Percentiles rank a stretch among this genome's conserved stretches.
These are phyloP conservation scores for Tricharina praecox DNA, from an alignment of 495 filamentous ascomycete species.

Conservation along the genomic window DNA sequence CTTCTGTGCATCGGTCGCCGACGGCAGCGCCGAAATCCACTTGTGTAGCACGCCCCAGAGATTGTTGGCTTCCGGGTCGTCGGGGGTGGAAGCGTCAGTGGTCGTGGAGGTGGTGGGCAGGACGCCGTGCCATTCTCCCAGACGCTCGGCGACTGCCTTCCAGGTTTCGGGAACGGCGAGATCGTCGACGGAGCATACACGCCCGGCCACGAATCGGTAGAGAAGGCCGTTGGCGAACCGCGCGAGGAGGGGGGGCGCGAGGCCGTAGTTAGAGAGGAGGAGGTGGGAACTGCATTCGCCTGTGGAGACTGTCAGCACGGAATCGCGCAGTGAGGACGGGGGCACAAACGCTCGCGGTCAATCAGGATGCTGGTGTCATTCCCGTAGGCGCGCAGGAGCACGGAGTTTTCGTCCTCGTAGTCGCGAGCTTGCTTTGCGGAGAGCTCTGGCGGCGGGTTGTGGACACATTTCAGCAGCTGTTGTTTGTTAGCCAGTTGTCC, in stretches of 20 bases:
- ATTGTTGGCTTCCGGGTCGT: slow-evolving; percentile 29
- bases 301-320: slow-evolving; percentile 25
- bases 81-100: not conserved
- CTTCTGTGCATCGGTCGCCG: slow-evolving; percentile 46
- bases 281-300: slow-evolving; percentile 54
- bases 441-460: slow-evolving; percentile 52
- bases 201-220: slow-evolving; percentile 75
- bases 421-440: slow-evolving; percentile 11
- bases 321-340: slow-evolving; percentile 12
- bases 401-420: slow-evolving; percentile 58
- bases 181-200: slow-evolving; percentile 61
- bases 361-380: slow-evolving; percentile 88
- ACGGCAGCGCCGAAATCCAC: slow-evolving; percentile 80
- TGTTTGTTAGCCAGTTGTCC: too few species aligned
- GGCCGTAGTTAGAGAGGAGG: slow-evolving; percentile 52
- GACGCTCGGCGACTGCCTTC: slow-evolving; percentile 60
- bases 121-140: slow-evolving; percentile 85
- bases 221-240: slow-evolving; percentile 93
- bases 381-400: slow-evolving; percentile 87
- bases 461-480: slow-evolving; percentile 74
- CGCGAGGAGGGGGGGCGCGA: slow-evolving; percentile 75
- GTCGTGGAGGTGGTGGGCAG: slow-evolving; percentile 34
- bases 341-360: slow-evolving; percentile 73
- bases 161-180: slow-evolving; percentile 54
- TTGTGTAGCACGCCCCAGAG: slow-evolving; percentile 89